These are phyloP conservation scores for Rubia balearica DNA, from an alignment of 305 asterid species.

Conservation along the genomic window DNA sequence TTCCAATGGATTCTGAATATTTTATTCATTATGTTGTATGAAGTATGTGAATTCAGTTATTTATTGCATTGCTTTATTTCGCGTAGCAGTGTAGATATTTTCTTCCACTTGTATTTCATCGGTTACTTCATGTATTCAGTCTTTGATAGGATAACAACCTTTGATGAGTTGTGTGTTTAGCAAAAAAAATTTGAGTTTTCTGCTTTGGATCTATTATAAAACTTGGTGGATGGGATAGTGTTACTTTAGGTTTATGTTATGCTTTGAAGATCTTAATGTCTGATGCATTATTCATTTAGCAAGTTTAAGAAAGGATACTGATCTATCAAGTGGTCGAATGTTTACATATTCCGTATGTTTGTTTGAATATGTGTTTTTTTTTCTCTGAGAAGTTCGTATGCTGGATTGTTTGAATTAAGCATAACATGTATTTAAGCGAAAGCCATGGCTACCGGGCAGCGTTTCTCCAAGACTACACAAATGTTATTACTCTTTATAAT, in stretches of 20 bases:
- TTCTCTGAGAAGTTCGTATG: background rate
- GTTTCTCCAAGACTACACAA: conserved; percentile 89
- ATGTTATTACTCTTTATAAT: conserved; percentile 89
- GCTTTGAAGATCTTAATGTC: background rate
- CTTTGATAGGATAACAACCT: background rate
- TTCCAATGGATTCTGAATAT: no score
- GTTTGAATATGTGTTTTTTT: background rate
- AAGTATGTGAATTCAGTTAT: background rate
- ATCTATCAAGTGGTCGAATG: background rate
- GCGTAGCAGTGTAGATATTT: background rate
- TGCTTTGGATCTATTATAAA: background rate
- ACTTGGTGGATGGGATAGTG: conserved; percentile 1
- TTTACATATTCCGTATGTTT: no score
- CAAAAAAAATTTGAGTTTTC: background rate
- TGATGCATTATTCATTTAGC: background rate
- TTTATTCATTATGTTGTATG: no score
- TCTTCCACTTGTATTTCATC: background rate
- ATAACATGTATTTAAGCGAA: conserved; percentile 4
- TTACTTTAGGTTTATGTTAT: background rate
- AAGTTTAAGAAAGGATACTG: background rate
- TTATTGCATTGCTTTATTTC: background rate
- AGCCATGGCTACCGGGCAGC: conserved; percentile 87
- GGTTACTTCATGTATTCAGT: background rate
- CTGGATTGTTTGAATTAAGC: conserved; percentile 5
- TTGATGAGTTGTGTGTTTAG: background rate